Conservation (phyloP, 164 flowering plant genomes). For the Tetrastigma voinierianum region DNA sequence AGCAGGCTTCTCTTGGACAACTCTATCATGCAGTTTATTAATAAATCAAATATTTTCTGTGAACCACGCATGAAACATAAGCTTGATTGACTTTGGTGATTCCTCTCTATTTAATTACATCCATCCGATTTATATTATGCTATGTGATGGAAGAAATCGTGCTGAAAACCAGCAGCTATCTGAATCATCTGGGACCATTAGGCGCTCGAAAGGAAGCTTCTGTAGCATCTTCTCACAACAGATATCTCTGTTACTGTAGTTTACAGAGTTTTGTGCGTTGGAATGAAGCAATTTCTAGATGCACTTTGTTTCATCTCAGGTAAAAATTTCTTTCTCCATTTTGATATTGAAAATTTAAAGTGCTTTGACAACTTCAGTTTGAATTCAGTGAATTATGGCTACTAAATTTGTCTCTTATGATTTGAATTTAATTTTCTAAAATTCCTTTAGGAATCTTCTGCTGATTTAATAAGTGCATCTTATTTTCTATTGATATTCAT, state of each 20-base stretch:
- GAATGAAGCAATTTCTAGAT: conserved; percentile 97
- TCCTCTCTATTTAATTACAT: conserved; percentile 1
- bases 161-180: conserved; percentile 69
- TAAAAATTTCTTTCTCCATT: conserved; percentile 19
- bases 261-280: conserved; percentile 98
- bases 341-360: background rate
- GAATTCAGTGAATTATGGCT: too few species aligned
- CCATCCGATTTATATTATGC: conserved; percentile 5
- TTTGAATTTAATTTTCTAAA: too few species aligned
- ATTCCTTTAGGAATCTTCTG: too few species aligned
- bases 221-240: conserved; percentile 74
- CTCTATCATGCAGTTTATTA: conserved; percentile 74
- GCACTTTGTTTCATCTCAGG: conserved; percentile 92
- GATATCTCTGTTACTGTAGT: conserved; percentile 96
- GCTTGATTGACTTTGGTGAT: background rate
- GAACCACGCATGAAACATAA: background rate
- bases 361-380: too few species aligned
- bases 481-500: too few species aligned
- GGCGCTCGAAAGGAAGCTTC: conserved; percentile 90
- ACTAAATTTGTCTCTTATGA: too few species aligned
- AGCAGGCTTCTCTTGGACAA: conserved; percentile 87
- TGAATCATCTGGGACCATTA: conserved; percentile 79
- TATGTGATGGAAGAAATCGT: conserved; percentile 84
- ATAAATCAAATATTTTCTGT: background rate
- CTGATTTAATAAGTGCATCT: too few species aligned